Percentiles rank a stretch among this genome's conserved stretches.
Evolutionary conservation across 371 early-diverging fungal genomes (phyloP).

Genomic region (Mucor irregularis): DNA sequence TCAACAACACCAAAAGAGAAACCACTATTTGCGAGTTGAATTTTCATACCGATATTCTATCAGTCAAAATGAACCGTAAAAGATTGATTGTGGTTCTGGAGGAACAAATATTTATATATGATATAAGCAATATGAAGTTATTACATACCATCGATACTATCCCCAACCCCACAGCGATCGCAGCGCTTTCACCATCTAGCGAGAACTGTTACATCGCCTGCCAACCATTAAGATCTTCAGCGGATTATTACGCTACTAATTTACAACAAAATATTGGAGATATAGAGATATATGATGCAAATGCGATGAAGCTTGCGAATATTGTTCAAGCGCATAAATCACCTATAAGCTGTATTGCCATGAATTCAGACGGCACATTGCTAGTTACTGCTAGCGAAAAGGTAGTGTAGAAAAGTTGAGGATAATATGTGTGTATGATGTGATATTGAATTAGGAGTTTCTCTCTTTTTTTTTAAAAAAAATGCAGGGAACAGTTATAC

Average conservation of each 20-base stretch:
- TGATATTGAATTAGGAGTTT: no score
- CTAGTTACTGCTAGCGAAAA: slow-evolving; percentile 96
- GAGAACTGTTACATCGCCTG: slow-evolving; percentile 93
- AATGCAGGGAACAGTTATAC: slow-evolving; percentile 88
- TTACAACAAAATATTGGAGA: slow-evolving; percentile 69
- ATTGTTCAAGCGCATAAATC: slow-evolving; percentile 94
- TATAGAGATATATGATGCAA: slow-evolving; percentile 87
- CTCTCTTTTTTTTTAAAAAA: background rate
- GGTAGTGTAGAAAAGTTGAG: slow-evolving; percentile 38
- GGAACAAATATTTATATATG: slow-evolving; percentile 86
- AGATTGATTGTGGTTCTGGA: slow-evolving; percentile 90
- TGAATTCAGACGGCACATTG: slow-evolving; percentile 88
- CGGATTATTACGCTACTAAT: slow-evolving; percentile 32
- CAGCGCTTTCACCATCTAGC: slow-evolving; percentile 88
- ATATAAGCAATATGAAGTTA: slow-evolving; percentile 95
- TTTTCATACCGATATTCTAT: slow-evolving; percentile 86
- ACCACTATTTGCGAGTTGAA: slow-evolving; percentile 95
- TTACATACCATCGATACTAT: slow-evolving; percentile 93
- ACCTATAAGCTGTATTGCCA: slow-evolving; percentile 78
- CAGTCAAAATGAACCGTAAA: slow-evolving; percentile 93
- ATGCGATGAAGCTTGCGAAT: slow-evolving; percentile 81
- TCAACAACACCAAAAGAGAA: slow-evolving; percentile 95
- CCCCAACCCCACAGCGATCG: slow-evolving; percentile 87
- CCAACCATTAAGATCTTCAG: slow-evolving; percentile 71
- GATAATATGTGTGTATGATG: no score